Percentiles rank a stretch among this genome's conserved stretches.
phyloP scores from a whole-genome alignment of 164 flowering plant species.

The Kingdonia uniflora region DNA sequence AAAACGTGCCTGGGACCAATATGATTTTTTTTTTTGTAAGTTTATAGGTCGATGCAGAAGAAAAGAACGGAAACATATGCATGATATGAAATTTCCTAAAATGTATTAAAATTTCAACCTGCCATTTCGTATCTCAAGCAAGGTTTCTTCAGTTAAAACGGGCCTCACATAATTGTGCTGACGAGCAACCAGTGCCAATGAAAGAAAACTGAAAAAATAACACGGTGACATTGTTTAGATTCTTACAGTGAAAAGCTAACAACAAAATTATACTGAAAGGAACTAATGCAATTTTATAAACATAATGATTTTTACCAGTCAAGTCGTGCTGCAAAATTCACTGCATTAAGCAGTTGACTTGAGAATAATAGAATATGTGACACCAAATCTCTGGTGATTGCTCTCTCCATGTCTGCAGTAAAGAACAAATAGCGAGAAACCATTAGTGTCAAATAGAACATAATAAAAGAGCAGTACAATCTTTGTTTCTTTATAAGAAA shows the following conservation, averaged over 20 bases:
- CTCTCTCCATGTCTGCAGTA: slow-evolving; percentile 87
- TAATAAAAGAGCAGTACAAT: too few species aligned
- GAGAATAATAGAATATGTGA: slow-evolving; percentile 58
- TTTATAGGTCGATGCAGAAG: not conserved
- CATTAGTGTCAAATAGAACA: too few species aligned
- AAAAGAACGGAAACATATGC: too few species aligned
- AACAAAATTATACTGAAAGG: slow-evolving; percentile 2
- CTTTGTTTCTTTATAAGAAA: too few species aligned
- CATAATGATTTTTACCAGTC: slow-evolving; percentile 52
- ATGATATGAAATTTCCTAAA: too few species aligned
- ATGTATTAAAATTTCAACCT: slow-evolving; percentile 30
- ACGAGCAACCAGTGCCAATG: slow-evolving; percentile 78
- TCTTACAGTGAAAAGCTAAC: not conserved
- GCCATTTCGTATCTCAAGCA: slow-evolving; percentile 75
- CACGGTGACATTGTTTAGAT: slow-evolving; percentile 1
- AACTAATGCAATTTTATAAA: not conserved
- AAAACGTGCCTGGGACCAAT: slow-evolving; percentile 63
- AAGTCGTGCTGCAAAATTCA: slow-evolving; percentile 81
- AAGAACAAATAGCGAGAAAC: not conserved
- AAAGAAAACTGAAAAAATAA: slow-evolving; percentile 40
- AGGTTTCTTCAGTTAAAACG: slow-evolving; percentile 45
- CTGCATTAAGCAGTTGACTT: slow-evolving; percentile 51
- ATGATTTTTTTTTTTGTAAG: too few species aligned
- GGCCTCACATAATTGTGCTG: slow-evolving; percentile 94
- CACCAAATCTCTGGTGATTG: slow-evolving; percentile 75